Percentiles rank a stretch among this genome's conserved stretches.
phyloP scores from a whole-genome alignment of 2,329 filamentous ascomycete genomes.

The Diplodia sapinea region DNA sequence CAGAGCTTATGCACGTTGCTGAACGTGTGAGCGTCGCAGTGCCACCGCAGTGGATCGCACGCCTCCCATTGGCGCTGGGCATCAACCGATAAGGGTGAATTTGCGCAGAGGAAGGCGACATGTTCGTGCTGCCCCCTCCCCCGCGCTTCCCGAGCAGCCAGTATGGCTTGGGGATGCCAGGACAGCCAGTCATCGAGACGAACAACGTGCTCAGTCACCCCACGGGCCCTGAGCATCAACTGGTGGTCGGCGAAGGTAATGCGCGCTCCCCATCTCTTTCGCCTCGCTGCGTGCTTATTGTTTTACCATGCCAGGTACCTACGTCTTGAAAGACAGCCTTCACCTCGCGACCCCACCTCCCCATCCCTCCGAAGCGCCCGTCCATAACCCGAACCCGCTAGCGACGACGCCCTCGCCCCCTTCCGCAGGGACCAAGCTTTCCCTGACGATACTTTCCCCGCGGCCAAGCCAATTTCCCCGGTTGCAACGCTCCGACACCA shows the following conservation, averaged over 20 bases:
- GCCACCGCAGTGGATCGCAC: constrained; percentile 18
- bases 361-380: constrained; percentile 89
- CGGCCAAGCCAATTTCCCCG: constrained; percentile 51
- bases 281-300: constrained; percentile 33
- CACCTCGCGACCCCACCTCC: constrained; percentile 92
- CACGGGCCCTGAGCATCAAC: constrained; percentile 81
- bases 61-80: constrained; percentile 29
- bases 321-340: constrained; percentile 87
- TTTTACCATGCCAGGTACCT: constrained; percentile 69
- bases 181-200: constrained; percentile 75
- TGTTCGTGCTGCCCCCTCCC: constrained; percentile 31
- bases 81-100: constrained; percentile 24
- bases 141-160: constrained; percentile 71
- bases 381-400: constrained; percentile 87
- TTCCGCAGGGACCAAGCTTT: constrained; percentile 82
- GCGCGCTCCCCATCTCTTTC: constrained; percentile 23
- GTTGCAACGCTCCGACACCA: constrained; percentile 50
- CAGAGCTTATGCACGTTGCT: constrained; percentile 27
- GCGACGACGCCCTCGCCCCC: constrained; percentile 85
- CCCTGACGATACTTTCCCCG: constrained; percentile 73
- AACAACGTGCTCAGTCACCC: constrained; percentile 87
- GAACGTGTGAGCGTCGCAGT: constrained; percentile 14
- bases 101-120: constrained; percentile 18
- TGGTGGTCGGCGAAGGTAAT: constrained; percentile 90
- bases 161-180: constrained; percentile 49